Evolutionary conservation across 768 basidiomycete species (phyloP).

Genomic region (Basidioascus undulatus): DNA sequence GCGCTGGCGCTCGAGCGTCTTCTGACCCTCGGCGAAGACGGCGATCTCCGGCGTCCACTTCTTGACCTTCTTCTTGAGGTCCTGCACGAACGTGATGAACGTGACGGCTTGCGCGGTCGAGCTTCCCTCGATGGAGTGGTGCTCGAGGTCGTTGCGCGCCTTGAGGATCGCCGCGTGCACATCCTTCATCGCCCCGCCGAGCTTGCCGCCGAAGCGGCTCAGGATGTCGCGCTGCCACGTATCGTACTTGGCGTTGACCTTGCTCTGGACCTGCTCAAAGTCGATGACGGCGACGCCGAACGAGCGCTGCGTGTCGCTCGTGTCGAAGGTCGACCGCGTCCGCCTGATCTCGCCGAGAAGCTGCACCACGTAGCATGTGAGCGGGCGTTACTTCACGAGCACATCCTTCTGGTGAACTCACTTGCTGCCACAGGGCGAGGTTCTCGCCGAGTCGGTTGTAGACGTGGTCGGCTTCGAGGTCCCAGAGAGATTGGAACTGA

Average conservation of each 20-base stretch:
- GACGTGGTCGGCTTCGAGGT: constrained; percentile 87
- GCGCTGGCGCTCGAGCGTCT: constrained; percentile 86
- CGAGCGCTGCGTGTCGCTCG: constrained; percentile 68
- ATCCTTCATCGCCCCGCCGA: constrained; percentile 91
- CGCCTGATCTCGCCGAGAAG: constrained; percentile 92
- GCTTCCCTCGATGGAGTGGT: constrained; percentile 76
- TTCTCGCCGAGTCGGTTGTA: constrained; percentile 89
- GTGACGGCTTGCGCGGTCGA: constrained; percentile 96
- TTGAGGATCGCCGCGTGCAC: constrained; percentile 82
- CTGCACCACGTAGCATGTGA: too few species aligned
- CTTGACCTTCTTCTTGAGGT: constrained; percentile 88
- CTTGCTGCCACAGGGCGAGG: constrained; percentile 72
- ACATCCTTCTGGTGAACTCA: too few species aligned
- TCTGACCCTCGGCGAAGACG: constrained; percentile 79
- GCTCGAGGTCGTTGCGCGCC: constrained; percentile 82
- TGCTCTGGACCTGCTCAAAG: constrained; percentile 90
- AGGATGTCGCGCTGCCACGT: constrained; percentile 92
- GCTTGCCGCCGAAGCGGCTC: constrained; percentile 70
- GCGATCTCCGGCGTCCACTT: constrained; percentile 94
- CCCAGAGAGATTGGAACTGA: constrained; percentile 99
- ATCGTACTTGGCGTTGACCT: constrained; percentile 97
- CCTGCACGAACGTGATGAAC: constrained; percentile 98
- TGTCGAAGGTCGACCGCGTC: constrained; percentile 86
- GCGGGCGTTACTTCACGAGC: too few species aligned
- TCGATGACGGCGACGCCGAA: constrained; percentile 89